phyloP scores from a whole-genome alignment of 805 yeast genomes.

The Priceomyces castillae region DNA sequence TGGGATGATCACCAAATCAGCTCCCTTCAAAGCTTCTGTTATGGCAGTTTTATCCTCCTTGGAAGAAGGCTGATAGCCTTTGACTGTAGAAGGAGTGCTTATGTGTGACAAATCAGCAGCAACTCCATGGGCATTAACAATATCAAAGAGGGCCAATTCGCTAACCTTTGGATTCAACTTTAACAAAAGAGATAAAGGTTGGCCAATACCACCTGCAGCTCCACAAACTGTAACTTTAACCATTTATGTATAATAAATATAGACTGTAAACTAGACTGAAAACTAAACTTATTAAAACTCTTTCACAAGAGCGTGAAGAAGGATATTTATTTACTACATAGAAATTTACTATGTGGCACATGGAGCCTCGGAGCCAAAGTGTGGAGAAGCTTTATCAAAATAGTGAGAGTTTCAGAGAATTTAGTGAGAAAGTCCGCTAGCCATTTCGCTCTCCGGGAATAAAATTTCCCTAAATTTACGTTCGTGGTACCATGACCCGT shows the following conservation, averaged over 20 bases:
- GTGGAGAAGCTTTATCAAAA: slow-evolving; percentile 3
- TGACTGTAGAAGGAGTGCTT: slow-evolving; percentile 37
- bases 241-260: slow-evolving; percentile 15
- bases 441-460: too few relatives aligned
- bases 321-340: not conserved
- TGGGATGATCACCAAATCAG: slow-evolving; percentile 43
- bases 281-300: not conserved
- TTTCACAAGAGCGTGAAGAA: not conserved
- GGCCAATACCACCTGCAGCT: slow-evolving; percentile 50
- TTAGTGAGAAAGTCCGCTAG: too few relatives aligned
- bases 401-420: too few relatives aligned
- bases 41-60: slow-evolving; percentile 39
- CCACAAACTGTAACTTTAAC: slow-evolving; percentile 49
- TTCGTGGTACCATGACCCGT: too few relatives aligned
- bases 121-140: slow-evolving; percentile 45
- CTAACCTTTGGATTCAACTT: slow-evolving; percentile 39
- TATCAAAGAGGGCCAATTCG: slow-evolving; percentile 41
- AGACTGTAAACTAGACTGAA: not conserved
- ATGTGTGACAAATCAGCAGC: slow-evolving; percentile 47
- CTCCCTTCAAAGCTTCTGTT: slow-evolving; percentile 33
- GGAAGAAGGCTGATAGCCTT: slow-evolving; percentile 39
- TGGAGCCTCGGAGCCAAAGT: slow-evolving; percentile 3
- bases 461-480: too few relatives aligned
- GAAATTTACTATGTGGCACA: not conserved
- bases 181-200: slow-evolving; percentile 43